phyloP scores from a whole-genome alignment of 2,329 filamentous ascomycete species.

The Aureobasidium sp. region DNA sequence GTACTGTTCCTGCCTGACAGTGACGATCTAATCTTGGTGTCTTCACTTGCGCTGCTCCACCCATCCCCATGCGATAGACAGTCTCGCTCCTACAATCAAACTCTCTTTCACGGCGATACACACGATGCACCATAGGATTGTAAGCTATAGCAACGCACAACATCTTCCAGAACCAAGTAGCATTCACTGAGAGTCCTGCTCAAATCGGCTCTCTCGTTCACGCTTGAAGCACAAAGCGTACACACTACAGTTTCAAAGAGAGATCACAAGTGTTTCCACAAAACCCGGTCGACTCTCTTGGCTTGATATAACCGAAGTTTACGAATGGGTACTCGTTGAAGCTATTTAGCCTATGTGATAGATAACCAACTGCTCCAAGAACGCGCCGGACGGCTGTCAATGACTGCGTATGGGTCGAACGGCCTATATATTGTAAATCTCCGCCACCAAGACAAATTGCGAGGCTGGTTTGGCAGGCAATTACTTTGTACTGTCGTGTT shows the following conservation, averaged over 20 bases:
- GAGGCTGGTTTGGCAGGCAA: slow-evolving; percentile 10
- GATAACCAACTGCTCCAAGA: not conserved
- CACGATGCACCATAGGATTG: no score
- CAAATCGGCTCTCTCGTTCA: not conserved
- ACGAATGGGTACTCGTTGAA: not conserved
- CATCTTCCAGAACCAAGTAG: no score
- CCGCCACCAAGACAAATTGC: slow-evolving; percentile 26
- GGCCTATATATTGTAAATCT: slow-evolving; percentile 18
- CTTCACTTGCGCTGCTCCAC: not conserved
- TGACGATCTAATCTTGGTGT: not conserved
- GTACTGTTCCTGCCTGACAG: not conserved
- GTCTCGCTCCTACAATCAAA: no score
- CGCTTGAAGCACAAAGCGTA: not conserved
- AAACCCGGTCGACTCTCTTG: not conserved
- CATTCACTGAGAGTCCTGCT: no score
- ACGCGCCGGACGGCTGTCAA: not conserved
- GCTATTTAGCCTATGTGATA: not conserved
- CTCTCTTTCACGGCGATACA: no score
- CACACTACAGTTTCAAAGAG: not conserved
- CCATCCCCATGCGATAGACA: no score
- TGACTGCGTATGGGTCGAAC: slow-evolving; percentile 18
- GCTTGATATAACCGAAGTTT: not conserved
- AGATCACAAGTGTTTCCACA: not conserved
- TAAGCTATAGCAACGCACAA: no score
- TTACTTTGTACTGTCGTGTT: slow-evolving; percentile 34